These are phyloP conservation scores for Suhomyces bolitotheri DNA, from an alignment of 1,139 yeast genomes.

Conservation along the genomic window DNA sequence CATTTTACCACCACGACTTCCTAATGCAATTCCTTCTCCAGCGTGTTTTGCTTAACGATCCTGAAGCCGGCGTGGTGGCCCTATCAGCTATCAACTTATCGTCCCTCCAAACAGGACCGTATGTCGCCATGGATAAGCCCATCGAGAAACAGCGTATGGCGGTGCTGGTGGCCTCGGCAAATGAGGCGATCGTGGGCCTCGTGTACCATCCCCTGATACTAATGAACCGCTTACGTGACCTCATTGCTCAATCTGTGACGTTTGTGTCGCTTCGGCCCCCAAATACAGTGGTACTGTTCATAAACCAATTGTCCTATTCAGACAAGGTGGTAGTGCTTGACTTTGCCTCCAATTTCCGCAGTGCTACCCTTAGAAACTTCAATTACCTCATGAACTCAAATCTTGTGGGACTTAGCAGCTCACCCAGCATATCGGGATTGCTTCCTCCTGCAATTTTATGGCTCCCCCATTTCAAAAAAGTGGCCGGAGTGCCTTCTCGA, in stretches of 20 bases:
- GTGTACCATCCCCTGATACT: slow-evolving; percentile 8
- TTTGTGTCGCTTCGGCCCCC: slow-evolving; percentile 3
- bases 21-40: slow-evolving; percentile 3
- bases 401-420: slow-evolving; percentile 2
- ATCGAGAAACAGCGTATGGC: slow-evolving; percentile 3
- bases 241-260: not conserved
- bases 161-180: not conserved
- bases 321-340: slow-evolving; percentile 10
- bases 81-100: slow-evolving; percentile 2
- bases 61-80: slow-evolving; percentile 1
- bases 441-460: slow-evolving; percentile 19
- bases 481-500: slow-evolving; percentile 4
- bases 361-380: slow-evolving; percentile 4
- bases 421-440: not conserved
- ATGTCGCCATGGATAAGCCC: slow-evolving; percentile 4
- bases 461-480: slow-evolving; percentile 23
- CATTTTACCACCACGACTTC: slow-evolving; percentile 11
- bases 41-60: not conserved
- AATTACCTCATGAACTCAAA: slow-evolving; percentile 16
- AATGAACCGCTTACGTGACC: slow-evolving; percentile 1
- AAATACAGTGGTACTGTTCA: slow-evolving; percentile 6
- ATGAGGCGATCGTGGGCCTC: slow-evolving; percentile 3
- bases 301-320: slow-evolving; percentile 1
- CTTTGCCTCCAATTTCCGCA: not conserved
- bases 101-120: not conserved